Evolutionary conservation across 129 eudicot species (phyloP), one percentile per base, ranked within the genome.

Genomic region (Helianthus annuus): DNA sequence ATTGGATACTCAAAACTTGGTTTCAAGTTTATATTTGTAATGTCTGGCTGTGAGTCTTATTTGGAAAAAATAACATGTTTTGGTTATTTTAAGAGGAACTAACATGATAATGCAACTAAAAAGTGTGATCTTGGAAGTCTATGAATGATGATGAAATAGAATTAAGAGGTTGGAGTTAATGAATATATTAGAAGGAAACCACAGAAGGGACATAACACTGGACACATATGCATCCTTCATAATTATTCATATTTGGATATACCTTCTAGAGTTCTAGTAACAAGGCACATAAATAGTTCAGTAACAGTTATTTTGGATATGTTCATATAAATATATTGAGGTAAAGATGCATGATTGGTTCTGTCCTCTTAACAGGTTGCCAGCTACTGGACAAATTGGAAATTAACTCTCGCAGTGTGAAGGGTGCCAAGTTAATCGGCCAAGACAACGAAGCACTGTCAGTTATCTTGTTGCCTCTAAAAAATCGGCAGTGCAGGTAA

Each of bases 341-440:
- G 45, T 53, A 34, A 38, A 14, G 69, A 59, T 59, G 55, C 10
- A 68, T 67, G 81, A 52, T 39, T 53, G 74, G 62, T 51, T 79
- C 69, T 65, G 11, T 58, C 29, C 58, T 82, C 6, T 79, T 48
- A 80, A 74, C 88, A 95, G 99, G 96, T 70, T 87, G 94, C 77
- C 86, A 85, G 76, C 86, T 79, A 39, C 81, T 91, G 83, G 90
- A 91, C 89, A 78, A 81, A 76, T 46, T 91, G 80, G 99, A 95
- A 69, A 86, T 73, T 66, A 86, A 88, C 81, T 88, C 97, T 62
- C 95, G 97, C 48, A 88, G 88, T 1, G 86, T 82, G 57, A 90
- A 91, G 76, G 96, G 99, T 81, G 96, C 99, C 16, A 88, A 91
- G 73, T 49, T 82, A 55, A 84, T 95, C 59, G 99, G 97, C 45